Conservation (phyloP, 2,329 filamentous ascomycete species). For the Cordyceps pruinosa region DNA sequence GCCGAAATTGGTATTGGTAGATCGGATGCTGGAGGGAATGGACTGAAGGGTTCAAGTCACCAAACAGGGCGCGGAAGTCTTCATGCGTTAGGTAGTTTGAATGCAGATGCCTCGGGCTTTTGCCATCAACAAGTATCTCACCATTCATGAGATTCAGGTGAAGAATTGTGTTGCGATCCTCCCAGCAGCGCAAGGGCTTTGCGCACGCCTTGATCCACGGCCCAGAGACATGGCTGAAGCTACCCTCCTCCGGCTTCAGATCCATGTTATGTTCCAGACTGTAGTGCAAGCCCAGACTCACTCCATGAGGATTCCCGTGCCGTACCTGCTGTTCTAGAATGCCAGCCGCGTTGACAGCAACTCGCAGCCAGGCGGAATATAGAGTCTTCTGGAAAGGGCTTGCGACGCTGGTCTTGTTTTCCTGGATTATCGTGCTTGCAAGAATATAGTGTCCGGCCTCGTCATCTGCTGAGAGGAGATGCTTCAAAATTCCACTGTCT, state of each 20-base stretch:
- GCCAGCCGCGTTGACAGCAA: background rate
- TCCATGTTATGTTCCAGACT: background rate
- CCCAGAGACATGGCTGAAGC: background rate
- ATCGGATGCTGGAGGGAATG: background rate
- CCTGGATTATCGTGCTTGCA: background rate
- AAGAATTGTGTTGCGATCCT: constrained; percentile 1
- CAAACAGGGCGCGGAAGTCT: background rate
- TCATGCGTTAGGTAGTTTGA: background rate
- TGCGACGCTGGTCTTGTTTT: background rate
- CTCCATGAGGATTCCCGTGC: rapidly evolving
- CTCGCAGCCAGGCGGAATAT: background rate
- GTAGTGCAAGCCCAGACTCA: rapidly evolving
- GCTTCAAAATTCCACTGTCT: background rate
- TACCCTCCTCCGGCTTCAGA: rapidly evolving
- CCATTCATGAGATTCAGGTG: constrained; percentile 9
- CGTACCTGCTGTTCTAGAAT: background rate
- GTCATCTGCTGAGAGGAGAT: rapidly evolving
- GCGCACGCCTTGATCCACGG: background rate
- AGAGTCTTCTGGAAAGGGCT: background rate
- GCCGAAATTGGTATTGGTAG: background rate
- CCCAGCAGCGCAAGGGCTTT: rapidly evolving
- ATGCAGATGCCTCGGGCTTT: background rate
- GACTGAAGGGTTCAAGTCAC: background rate
- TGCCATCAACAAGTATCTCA: background rate
- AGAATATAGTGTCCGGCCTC: background rate